Evolutionary conservation across 2,329 filamentous ascomycete genomes (phyloP).

Genomic region (Davidsoniella eucalypti): DNA sequence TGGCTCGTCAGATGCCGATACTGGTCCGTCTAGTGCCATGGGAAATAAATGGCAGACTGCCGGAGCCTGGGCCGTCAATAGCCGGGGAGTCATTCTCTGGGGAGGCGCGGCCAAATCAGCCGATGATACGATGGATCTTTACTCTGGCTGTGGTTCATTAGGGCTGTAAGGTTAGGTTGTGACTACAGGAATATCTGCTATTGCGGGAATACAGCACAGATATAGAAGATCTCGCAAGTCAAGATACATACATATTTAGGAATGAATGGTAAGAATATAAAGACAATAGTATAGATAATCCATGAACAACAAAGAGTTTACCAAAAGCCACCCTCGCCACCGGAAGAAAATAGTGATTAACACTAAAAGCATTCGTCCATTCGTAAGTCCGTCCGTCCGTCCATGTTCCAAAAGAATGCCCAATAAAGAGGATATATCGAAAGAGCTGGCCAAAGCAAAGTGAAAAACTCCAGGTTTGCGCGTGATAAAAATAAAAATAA

Average conservation of each 20-base stretch:
- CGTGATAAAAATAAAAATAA: neutral
- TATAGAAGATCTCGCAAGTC: neutral
- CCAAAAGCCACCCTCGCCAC: neutral
- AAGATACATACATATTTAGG: neutral
- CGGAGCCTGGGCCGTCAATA: slow-evolving; percentile 34
- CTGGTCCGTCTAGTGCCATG: slow-evolving; percentile 28
- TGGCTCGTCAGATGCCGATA: slow-evolving; percentile 11
- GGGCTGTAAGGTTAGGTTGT: slow-evolving; percentile 17
- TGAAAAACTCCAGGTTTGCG: too few species aligned
- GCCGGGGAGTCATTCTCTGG: slow-evolving; percentile 32
- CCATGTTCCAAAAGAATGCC: too few species aligned
- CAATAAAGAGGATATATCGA: too few species aligned
- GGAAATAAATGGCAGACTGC: slow-evolving; percentile 41
- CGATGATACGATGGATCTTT: slow-evolving; percentile 37
- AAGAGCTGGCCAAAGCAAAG: too few species aligned
- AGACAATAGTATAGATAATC: neutral
- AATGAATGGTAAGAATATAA: neutral
- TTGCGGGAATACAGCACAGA: neutral
- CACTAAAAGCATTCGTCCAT: too few species aligned
- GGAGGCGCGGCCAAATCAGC: slow-evolving; percentile 30
- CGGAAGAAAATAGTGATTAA: too few species aligned
- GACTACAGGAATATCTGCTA: neutral
- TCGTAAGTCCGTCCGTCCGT: too few species aligned
- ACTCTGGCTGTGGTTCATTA: slow-evolving; percentile 25
- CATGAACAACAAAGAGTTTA: neutral